Conservation (phyloP, 805 yeast genomes). For the Kodamaea fukazawae region DNA sequence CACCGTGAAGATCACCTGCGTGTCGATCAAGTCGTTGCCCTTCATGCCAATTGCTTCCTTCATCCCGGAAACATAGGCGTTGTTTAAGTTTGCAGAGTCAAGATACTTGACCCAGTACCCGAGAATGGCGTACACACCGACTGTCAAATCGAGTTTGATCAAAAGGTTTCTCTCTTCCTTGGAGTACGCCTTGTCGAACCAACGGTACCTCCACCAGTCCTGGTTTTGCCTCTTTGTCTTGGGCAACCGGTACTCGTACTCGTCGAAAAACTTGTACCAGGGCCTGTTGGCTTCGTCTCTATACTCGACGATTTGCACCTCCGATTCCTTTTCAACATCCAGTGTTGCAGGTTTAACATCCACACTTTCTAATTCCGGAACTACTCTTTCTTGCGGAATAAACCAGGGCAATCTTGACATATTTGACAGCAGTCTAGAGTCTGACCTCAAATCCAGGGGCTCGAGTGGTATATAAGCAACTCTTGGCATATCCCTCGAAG, state of each 20-base stretch:
- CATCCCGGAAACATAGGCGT: slow-evolving; percentile 23
- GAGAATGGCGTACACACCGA: slow-evolving; percentile 22
- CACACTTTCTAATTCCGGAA: background rate
- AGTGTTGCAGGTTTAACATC: background rate
- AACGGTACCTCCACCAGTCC: slow-evolving; percentile 13
- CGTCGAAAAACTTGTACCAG: slow-evolving; percentile 47
- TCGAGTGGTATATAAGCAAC: background rate
- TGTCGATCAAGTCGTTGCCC: slow-evolving; percentile 23
- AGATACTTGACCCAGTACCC: slow-evolving; percentile 25
- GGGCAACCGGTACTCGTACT: slow-evolving; percentile 27
- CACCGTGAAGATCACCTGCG: slow-evolving; percentile 20
- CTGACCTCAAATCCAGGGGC: no score
- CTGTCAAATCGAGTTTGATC: slow-evolving; percentile 22
- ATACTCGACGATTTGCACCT: slow-evolving; percentile 27
- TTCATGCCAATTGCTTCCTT: slow-evolving; percentile 18
- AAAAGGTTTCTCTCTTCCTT: slow-evolving; percentile 22
- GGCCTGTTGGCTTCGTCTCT: slow-evolving; percentile 52
- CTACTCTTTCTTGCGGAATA: slow-evolving; percentile 6
- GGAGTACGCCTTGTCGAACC: slow-evolving; percentile 16
- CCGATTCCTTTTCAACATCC: background rate
- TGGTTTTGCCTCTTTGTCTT: slow-evolving; percentile 7
- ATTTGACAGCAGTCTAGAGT: background rate
- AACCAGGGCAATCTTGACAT: slow-evolving; percentile 7
- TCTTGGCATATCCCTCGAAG: background rate
- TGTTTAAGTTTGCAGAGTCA: slow-evolving; percentile 22